A percentile compares a stretch with the other conserved stretches of the same genome.
Conservation (phyloP, 169 alveolate species). For the Plasmodium inui region DNA sequence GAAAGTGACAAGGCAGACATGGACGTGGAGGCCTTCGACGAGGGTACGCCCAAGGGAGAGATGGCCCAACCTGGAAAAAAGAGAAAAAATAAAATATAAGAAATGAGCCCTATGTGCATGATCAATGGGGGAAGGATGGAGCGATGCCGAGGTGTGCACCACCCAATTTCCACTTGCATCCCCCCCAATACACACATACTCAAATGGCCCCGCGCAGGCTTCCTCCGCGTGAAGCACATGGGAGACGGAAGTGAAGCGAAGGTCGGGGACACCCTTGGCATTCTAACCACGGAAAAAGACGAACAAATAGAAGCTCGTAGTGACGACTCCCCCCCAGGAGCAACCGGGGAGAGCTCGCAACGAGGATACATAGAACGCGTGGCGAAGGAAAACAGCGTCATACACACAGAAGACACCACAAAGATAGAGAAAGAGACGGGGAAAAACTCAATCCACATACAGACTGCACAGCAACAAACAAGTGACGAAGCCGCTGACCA, state of each 20-base stretch:
- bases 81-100: neutral
- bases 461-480: neutral
- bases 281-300: slow-evolving; percentile 62
- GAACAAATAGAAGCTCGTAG: slow-evolving; percentile 3
- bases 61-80: neutral
- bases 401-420: neutral
- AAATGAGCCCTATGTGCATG: neutral
- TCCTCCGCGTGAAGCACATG: slow-evolving; percentile 27
- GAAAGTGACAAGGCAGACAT: slow-evolving; percentile 83
- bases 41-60: slow-evolving; percentile 23
- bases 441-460: neutral
- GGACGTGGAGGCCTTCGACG: slow-evolving; percentile 82
- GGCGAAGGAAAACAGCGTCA: neutral
- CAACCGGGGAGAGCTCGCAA: neutral
- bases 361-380: neutral
- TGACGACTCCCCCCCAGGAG: neutral
- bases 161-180: neutral
- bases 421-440: no score
- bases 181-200: neutral
- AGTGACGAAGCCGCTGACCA: no score
- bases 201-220: slow-evolving; percentile 18
- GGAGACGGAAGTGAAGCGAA: slow-evolving; percentile 74
- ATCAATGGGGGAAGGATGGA: neutral
- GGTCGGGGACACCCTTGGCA: slow-evolving; percentile 72
- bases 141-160: neutral